Evolutionary conservation across 768 basidiomycete genomes (phyloP), one percentile per base, ranked within the genome.

Genomic region (Psilocybe azurescens): DNA sequence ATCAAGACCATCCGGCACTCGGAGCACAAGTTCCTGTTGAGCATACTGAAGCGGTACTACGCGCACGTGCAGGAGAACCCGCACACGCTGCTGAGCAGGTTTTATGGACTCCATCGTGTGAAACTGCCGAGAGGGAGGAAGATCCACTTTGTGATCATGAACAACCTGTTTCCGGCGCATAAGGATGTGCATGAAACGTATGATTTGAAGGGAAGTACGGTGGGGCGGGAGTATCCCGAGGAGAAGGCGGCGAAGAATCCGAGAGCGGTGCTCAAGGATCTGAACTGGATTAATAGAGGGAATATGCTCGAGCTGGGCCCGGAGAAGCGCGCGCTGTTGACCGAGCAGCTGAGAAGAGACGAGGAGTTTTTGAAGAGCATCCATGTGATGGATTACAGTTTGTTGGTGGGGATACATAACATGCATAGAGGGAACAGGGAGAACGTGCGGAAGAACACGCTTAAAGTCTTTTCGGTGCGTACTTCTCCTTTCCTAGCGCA

Each of bases 91-190:
- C 78, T 99, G 5, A 95, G 93, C 7, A 83, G 97, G 20, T 99
- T 99, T 75, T 99, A 99, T 73, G 97, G 97, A 8, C 82, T 99
- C 10, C 97, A 99, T 71, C 90, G 97, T 59, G 97, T 99, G 62
- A 99, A 99, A 78, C 85, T 99, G 0, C 97, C 97, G 0, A 83
- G 86, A 39, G 97, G 97, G 0, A 79, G 84, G 49, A 99, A 99
- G 79, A 99, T 99, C 57, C 97, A 99, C 74, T 99, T 99, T 72
- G 95, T 99, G 58, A 97, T 99, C 77, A 98, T 99, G 95, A 99
- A 99, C 81, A 99, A 99, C 74, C 84, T 99, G 30, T 98, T 99
- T 78, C 97, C 97, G 0, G 91, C 97, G 0, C 97, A 99, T 77
- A 89, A 94, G 66, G 97, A 99, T 73, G 84, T 99, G 47, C 97